Conservation (phyloP, 2,329 filamentous ascomycete genomes). For the Ambrosiella beaveri region DNA sequence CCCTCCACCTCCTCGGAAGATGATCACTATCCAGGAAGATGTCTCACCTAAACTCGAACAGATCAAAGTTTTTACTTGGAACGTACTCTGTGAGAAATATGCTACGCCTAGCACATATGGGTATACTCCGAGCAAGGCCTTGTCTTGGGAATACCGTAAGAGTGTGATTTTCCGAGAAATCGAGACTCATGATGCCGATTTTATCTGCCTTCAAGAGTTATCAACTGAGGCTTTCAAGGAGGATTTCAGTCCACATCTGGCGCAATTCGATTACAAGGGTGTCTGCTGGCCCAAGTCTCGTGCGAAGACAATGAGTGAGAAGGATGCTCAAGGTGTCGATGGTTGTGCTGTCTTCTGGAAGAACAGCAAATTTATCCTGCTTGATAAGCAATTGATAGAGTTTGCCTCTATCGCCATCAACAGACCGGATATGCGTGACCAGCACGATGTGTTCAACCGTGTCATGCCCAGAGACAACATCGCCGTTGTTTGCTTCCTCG, state of each 20-base stretch:
- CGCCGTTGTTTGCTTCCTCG: slow-evolving; percentile 77
- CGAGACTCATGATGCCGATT: slow-evolving; percentile 61
- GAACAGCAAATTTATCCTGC: slow-evolving; percentile 76
- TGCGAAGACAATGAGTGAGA: slow-evolving; percentile 79
- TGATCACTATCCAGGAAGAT: slow-evolving; percentile 60
- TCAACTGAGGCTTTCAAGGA: slow-evolving; percentile 84
- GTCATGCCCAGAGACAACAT: slow-evolving; percentile 98
- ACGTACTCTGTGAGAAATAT: slow-evolving; percentile 87
- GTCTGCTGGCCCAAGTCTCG: slow-evolving; percentile 83
- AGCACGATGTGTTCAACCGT: slow-evolving; percentile 94
- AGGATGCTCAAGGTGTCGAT: slow-evolving; percentile 77
- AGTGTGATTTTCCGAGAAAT: slow-evolving; percentile 73
- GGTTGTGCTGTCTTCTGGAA: slow-evolving; percentile 97
- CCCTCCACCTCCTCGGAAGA: slow-evolving; percentile 63
- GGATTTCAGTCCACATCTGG: slow-evolving; percentile 74
- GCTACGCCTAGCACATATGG: slow-evolving; percentile 74
- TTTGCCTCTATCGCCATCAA: slow-evolving; percentile 87
- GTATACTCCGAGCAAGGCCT: slow-evolving; percentile 66
- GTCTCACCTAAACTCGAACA: slow-evolving; percentile 43
- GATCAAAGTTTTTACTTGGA: slow-evolving; percentile 81
- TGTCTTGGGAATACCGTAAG: slow-evolving; percentile 76
- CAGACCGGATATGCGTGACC: slow-evolving; percentile 88
- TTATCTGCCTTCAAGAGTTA: slow-evolving; percentile 86
- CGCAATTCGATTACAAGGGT: slow-evolving; percentile 79
- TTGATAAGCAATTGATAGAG: slow-evolving; percentile 89